Evolutionary conservation across 371 early-diverging fungal genomes (phyloP), one percentile per base, ranked within the genome.

Genomic region (Capillidium heterosporum): DNA sequence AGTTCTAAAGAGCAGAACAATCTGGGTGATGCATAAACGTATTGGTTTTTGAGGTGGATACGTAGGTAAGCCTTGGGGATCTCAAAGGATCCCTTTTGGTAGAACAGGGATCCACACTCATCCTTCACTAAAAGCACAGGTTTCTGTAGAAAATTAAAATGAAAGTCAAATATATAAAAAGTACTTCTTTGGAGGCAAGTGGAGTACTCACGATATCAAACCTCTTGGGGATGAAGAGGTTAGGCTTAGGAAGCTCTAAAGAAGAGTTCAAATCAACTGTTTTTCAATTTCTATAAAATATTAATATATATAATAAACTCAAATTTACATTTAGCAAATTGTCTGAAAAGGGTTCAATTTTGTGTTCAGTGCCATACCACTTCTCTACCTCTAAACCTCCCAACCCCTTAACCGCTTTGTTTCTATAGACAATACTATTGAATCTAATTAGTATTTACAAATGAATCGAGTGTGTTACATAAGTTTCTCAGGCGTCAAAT

Each of bases 291-390:
- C 76, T 58, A 31, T 48, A 28, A 15, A 51, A 19, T 19, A 56
- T 28, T 17, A 32, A 48, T 21, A 54, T 28, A 48, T 17, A 41
- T 26, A 55, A 23, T 8, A 7, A 26, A 19, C 10, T 1, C 11
- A 15, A 23, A 48, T 47, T 57, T 64, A 82, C 84, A 63, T 77
- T 59, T 46, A 75, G 63, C 32, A 91, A 65, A 0, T 59, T 50
- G 1, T 64, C 51, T 11, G 76, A 67, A 32, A 95, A 69, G 24
- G 74, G 67, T 40, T 73, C 68, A n/a, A 87, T 76, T 28, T 72
- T 72, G 58, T 91, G 91, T 58, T 88, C 84, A 0, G 90, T 85
- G 4, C 78, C 84, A 61, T 91, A 96, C 78, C 82, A 89, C 42
- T 69, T 63, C 41, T 88, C 89, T 26, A 67, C 72, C 42, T 73